Conservation (phyloP, 2,329 filamentous ascomycete species). For the Plenodomus tracheiphilus region DNA sequence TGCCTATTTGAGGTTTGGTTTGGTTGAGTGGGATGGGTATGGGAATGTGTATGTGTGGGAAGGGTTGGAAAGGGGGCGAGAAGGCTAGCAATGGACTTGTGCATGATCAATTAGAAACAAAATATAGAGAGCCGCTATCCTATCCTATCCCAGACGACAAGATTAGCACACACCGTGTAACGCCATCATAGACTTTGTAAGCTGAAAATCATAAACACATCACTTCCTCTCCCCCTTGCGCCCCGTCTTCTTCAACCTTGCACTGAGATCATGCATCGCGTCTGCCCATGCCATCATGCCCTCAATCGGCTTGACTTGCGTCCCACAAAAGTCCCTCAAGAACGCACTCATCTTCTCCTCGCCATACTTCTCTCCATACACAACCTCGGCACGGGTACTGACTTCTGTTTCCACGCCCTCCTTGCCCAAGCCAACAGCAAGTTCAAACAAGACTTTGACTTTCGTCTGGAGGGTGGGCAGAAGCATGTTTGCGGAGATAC, state of each 20-base stretch:
- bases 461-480: slow-evolving; percentile 69
- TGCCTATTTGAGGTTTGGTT: slow-evolving; percentile 46
- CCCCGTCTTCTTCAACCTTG: slow-evolving; percentile 49
- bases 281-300: slow-evolving; percentile 48
- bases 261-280: slow-evolving; percentile 49
- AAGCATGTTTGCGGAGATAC: slow-evolving; percentile 64
- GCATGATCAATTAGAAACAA: no score
- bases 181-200: not conserved
- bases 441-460: slow-evolving; percentile 63
- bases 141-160: no score
- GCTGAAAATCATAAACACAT: not conserved
- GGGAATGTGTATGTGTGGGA: no score
- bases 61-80: no score
- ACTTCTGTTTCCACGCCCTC: slow-evolving; percentile 59
- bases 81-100: no score
- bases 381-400: slow-evolving; percentile 61
- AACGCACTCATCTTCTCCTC: slow-evolving; percentile 76
- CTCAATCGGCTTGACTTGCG: slow-evolving; percentile 23
- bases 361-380: slow-evolving; percentile 80
- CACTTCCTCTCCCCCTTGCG: slow-evolving; percentile 47
- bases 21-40: no score
- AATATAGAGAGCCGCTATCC: no score
- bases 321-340: slow-evolving; percentile 58
- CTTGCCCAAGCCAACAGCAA: slow-evolving; percentile 53
- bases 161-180: no score